Percentiles rank a stretch among this genome's conserved stretches.
These are phyloP conservation scores for Moringa oleifera DNA, from an alignment of 345 rosid species.

Conservation along the genomic window DNA sequence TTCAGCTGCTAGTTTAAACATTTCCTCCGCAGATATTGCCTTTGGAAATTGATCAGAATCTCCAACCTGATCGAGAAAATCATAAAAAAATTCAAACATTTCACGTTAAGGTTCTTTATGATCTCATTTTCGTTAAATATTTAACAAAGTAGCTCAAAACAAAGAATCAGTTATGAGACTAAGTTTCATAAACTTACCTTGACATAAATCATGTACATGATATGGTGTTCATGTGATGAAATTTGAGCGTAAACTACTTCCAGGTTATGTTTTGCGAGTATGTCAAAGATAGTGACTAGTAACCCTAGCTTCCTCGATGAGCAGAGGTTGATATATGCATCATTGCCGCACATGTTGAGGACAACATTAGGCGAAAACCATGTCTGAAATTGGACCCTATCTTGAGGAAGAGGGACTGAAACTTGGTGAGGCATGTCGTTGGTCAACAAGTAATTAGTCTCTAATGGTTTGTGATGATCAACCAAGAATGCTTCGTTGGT, in stretches of 20 bases:
- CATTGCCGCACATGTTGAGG: constrained; percentile 49
- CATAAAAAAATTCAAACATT: no score
- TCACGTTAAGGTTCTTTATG: no score
- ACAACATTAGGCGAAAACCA: constrained; percentile 63
- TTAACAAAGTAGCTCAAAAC: no score
- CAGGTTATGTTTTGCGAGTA: constrained; percentile 52
- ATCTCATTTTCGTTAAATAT: no score
- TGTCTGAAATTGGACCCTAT: constrained; percentile 26
- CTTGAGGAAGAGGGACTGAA: constrained; percentile 23
- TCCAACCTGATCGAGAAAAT: no score
- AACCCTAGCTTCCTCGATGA: constrained; percentile 38
- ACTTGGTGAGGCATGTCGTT: constrained; percentile 13
- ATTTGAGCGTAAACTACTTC: constrained; percentile 50
- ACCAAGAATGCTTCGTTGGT: constrained; percentile 51
- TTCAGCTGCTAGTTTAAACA: constrained; percentile 43
- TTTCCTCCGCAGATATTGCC: constrained; percentile 39
- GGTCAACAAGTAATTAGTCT: neutral
- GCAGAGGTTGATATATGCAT: constrained; percentile 55
- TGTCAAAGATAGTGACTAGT: constrained; percentile 41
- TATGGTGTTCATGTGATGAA: constrained; percentile 30
- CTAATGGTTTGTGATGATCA: constrained; percentile 22
- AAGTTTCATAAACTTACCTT: constrained; percentile 29
- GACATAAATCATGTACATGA: constrained; percentile 54
- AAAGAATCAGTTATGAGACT: neutral
- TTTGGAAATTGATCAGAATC: constrained; percentile 23